A percentile compares a stretch with the other conserved stretches of the same genome.
Evolutionary conservation across 2,329 filamentous ascomycete species (phyloP).

Genomic region (Pseudogymnoascus sp.): DNA sequence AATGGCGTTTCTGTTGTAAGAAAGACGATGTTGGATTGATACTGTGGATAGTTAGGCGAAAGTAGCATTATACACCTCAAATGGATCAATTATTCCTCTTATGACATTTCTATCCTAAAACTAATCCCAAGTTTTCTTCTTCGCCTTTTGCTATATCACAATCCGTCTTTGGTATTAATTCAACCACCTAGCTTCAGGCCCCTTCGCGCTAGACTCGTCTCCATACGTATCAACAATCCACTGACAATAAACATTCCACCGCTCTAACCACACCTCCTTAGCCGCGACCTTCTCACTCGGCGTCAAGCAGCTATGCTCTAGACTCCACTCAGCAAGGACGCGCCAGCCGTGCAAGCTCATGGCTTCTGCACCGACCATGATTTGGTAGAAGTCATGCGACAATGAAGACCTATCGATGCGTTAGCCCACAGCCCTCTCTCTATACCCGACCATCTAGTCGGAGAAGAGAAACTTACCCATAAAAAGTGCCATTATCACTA

Average conservation of each 20-base stretch:
- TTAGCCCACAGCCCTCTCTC: conserved; percentile 13
- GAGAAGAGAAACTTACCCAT: conserved; percentile 44
- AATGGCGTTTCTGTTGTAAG: neutral
- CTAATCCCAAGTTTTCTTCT: neutral
- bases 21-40: neutral
- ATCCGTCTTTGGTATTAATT: neutral
- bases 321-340: conserved; percentile 58
- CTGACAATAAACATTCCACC: conserved; percentile 54
- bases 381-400: conserved; percentile 72
- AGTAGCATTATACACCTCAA: neutral
- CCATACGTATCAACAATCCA: conserved; percentile 42
- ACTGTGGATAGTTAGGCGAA: neutral
- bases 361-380: conserved; percentile 60
- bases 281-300: conserved; percentile 36
- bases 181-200: neutral
- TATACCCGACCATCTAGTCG: neutral
- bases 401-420: conserved; percentile 51
- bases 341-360: conserved; percentile 68
- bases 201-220: neutral
- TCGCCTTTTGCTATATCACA: neutral
- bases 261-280: conserved; percentile 41
- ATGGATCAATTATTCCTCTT: neutral
- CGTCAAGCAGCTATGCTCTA: conserved; percentile 52
- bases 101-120: neutral
- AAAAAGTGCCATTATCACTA: conserved; percentile 69